Base-by-base conservation (phyloP, 108 stramenopile species). In the Pseudonitzschia multiseries region DNA sequence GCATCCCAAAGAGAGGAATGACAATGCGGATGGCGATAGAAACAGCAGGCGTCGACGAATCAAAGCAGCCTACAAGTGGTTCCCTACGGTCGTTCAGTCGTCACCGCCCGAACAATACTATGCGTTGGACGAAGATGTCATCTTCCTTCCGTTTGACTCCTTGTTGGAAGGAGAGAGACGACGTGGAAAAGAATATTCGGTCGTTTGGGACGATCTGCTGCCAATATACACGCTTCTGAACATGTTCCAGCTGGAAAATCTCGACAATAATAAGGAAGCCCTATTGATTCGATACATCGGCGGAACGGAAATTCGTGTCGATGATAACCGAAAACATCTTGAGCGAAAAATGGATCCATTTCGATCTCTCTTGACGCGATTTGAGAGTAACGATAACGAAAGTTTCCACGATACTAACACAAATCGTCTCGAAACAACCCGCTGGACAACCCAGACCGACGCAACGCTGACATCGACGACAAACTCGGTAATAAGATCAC, bases 131-230 rank as follows among this genome's bases (percentile, higher is more conserved):
- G 40, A 36, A 0, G 41, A 79, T 28, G 53, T 77, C 0, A 71
- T 86, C 21, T 57, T 83, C 60, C 63, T 85, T 53, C 86, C 86
- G 9, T 86, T 83, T 77, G 80, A 86, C 69, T 79, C 81, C 14
- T 36, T 85, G 36, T 76, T 76, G 2, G 83, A 65, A 15, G 81
- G 60, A 48, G 85, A 48, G 1, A 10, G 46, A 79, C 57, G 67
- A 63, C 18, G 75, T 73, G 15, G 53, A 15, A 44, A 27, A 28
- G 20, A 67, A 67, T 62, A 50, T 67, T 50, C 46, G 24, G 43
- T 48, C 22, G 64, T 88, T 8, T 88, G 83, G 81, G 87, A 88
- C 65, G 83, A 84, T 48, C 80, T 82, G 61, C 68, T 89, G 17
- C 73, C 85, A 20, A 61, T 86, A 24, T 86, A 60, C 61, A 86